Base-by-base conservation (phyloP, 2,329 filamentous ascomycete genomes). In the Phaeosphaeria sp. region DNA sequence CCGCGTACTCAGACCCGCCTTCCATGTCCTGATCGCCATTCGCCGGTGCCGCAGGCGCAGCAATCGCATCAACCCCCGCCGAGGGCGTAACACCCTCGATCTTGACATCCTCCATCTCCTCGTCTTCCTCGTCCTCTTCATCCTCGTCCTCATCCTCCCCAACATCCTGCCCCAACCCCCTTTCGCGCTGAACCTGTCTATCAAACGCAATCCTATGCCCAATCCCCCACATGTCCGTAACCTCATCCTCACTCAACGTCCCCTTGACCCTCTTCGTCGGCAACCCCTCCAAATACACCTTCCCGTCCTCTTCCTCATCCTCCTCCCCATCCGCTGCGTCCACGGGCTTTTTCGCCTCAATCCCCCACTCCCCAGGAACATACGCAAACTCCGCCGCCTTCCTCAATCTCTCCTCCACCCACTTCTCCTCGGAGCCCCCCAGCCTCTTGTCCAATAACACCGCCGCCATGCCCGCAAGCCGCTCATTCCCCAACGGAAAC, bases 351-450 rank as follows among this genome's bases (percentile, higher is more conserved):
- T 56, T 60, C 1, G 66, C 58, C 43, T 71, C 66, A 22, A 76
- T 63, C 1, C 58, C 66, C 71, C 69, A 75, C 13, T 75, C 71
- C 13, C 55, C 51, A 3, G 72, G 69, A 30, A 75, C 67, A 22
- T 68, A 54, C n/a, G 66, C 67, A 50, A 75, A 75, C 39, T 72
- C 68, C 1, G 60, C 54, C 5, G 72, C 72, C 53, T 69, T 73
- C 3, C 56, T 52, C 1, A 75, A 47, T 9, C 70, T 63, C 5
- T 68, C 66, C n/a, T 67, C 64, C 9, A 73, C 63, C 72, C 71
- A 75, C 7, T 66, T 65, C 23, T 73, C 67, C 30, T 73, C 72
- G 18, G 63, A 61, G 3, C 68, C 63, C 9, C 66, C 66, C 4
- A 68, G 56, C 30, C 64, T 64, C 55, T 74, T 75, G 4, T 71